phyloP scores from a whole-genome alignment of 164 flowering plant species.

The Dillenia suffruticosa region DNA sequence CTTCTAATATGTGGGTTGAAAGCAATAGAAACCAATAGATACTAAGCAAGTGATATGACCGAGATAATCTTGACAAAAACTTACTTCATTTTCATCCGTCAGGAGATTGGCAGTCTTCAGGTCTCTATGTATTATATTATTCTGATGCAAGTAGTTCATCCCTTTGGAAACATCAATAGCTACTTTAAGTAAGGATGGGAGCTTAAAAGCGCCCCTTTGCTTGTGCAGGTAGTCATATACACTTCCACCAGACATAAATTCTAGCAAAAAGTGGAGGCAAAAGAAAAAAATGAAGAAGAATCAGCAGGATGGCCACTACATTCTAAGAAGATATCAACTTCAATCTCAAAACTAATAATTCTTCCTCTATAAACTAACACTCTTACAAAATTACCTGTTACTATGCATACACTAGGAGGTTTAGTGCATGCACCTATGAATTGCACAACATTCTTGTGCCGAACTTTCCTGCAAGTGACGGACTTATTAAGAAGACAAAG shows the following conservation, averaged over 20 bases:
- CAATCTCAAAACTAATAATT: too few relatives aligned
- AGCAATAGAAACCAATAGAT: too few relatives aligned
- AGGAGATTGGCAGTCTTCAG: conserved; percentile 95
- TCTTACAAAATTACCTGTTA: conserved; percentile 55
- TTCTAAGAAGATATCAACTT: too few relatives aligned
- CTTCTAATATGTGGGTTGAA: too few relatives aligned
- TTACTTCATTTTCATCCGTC: conserved; percentile 97
- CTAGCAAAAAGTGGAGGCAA: conserved; percentile 29
- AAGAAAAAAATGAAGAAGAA: background rate
- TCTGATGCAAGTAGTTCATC: conserved; percentile 96
- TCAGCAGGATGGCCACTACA: too few relatives aligned
- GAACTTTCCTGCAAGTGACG: conserved; percentile 69
- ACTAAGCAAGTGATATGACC: too few relatives aligned
- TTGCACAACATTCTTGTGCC: conserved; percentile 99
- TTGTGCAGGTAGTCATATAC: conserved; percentile 90
- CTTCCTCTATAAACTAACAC: too few relatives aligned
- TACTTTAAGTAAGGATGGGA: conserved; percentile 79
- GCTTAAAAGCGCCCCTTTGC: conserved; percentile 71
- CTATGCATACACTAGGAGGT: conserved; percentile 86
- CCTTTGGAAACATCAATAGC: conserved; percentile 93
- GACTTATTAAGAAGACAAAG: background rate
- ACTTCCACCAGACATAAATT: conserved; percentile 95
- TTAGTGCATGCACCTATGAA: conserved; percentile 96
- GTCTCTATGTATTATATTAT: conserved; percentile 95
- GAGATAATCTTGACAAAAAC: conserved; percentile 2